phyloP scores from a whole-genome alignment of 2,329 filamentous ascomycete species.

The Apiospora arundinis region DNA sequence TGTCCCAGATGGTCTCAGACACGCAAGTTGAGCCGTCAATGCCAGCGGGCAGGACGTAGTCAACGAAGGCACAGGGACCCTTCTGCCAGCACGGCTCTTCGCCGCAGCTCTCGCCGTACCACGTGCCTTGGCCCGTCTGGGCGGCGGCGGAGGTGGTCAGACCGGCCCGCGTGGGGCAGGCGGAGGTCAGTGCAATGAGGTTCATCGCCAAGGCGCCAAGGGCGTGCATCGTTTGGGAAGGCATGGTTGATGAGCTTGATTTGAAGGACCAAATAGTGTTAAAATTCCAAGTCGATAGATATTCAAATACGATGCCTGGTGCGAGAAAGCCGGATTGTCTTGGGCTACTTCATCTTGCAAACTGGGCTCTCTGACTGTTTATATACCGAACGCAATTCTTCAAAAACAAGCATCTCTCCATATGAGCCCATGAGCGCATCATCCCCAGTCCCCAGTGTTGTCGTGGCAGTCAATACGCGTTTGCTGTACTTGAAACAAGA shows the following conservation, averaged over 20 bases:
- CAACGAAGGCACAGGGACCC: constrained; percentile 20
- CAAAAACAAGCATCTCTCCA: not conserved
- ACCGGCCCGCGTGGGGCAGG: not conserved
- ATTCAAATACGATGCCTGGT: too few relatives aligned
- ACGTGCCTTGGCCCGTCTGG: constrained; percentile 12
- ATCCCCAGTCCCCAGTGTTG: not conserved
- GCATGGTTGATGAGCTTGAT: not conserved
- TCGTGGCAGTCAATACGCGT: not conserved
- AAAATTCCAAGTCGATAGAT: too few relatives aligned
- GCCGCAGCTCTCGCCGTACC: constrained; percentile 22
- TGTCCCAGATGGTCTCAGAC: constrained; percentile 22
- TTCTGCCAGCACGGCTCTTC: constrained; percentile 21
- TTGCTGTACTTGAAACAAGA: constrained; percentile 8
- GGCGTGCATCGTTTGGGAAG: not conserved
- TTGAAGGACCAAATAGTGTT: not conserved
- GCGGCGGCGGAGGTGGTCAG: not conserved
- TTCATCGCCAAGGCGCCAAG: not conserved
- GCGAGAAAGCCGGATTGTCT: not conserved
- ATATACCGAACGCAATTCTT: not conserved
- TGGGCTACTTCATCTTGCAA: not conserved
- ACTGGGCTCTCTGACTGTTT: not conserved
- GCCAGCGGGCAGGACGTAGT: constrained; percentile 17
- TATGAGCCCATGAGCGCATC: not conserved
- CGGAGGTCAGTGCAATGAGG: not conserved
- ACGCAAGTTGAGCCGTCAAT: constrained; percentile 20